phyloP scores from a whole-genome alignment of 2,329 filamentous ascomycete genomes.

The Aphanocladium album region DNA sequence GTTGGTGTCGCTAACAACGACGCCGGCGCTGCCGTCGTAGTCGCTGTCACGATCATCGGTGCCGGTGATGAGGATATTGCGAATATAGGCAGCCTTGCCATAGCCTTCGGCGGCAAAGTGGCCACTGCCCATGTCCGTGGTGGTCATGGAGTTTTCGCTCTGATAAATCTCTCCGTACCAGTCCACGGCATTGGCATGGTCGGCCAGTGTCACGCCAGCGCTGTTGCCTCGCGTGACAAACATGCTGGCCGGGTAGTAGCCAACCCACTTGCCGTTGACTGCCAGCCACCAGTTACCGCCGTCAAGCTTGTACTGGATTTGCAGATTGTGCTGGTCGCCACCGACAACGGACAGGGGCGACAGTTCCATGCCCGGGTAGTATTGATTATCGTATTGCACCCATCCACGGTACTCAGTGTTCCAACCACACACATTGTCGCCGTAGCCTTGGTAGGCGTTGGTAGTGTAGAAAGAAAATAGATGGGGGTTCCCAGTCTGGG shows the following conservation, averaged over 20 bases:
- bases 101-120: conserved; percentile 10
- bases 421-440: conserved; percentile 12
- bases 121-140: conserved; percentile 16
- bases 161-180: conserved; percentile 16
- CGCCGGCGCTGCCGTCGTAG: conserved; percentile 12
- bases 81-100: conserved; percentile 13
- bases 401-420: conserved; percentile 14
- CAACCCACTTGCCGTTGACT: conserved; percentile 11
- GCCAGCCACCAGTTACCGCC: conserved; percentile 14
- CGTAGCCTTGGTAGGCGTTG: conserved; percentile 10
- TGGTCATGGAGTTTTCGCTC: conserved; percentile 7
- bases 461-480: conserved; percentile 14
- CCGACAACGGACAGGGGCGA: conserved; percentile 6
- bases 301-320: conserved; percentile 6
- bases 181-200: conserved; percentile 4
- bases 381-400: conserved; percentile 12
- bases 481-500: conserved; percentile 4
- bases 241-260: conserved; percentile 12
- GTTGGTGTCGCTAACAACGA: conserved; percentile 10
- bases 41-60: background rate
- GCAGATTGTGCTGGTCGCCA: conserved; percentile 9
- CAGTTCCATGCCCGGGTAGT: conserved; percentile 15
- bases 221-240: conserved; percentile 7
- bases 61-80: conserved; percentile 7
- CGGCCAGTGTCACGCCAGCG: conserved; percentile 7